Base-by-base conservation (phyloP, 1,284 basidiomycete species). In the Ceratobasidium papillatum region DNA sequence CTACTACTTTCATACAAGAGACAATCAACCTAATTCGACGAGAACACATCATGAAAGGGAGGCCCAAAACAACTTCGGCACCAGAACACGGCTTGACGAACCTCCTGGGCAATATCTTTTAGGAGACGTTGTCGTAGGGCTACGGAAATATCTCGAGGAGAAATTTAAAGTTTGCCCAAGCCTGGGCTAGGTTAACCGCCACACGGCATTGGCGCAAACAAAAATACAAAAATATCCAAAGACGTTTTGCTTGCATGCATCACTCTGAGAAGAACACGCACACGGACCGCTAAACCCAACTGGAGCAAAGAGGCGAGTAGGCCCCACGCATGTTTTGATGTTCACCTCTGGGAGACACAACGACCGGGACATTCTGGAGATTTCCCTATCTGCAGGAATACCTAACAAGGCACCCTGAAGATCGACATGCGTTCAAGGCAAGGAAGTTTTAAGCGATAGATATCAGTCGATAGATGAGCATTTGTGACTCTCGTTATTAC, bases 101-200 rank as follows among this genome's bases (percentile, higher is more conserved):
- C 19, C n/a, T 51, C 49, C 49, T 51, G 19, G 27, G n/a, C 49
- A 7, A 51, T 9, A 19, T 43, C 41, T n/a, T n/a, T n/a, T n/a
- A n/a, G n/a, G n/a, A 43, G 8, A 43, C 5, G 49, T 8, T 51
- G 49, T 51, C 8, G 14, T 51, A 51, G 49, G 49, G 49, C 27
- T 47, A 56, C 52, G 52, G 52, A 56, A 56, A 56, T 56, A 27
- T 32, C 52, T 56, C 52, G 52, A 56, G 51, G 30, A 27, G 52
- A 27, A n/a, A n/a, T n/a, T 52, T 25, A 25, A 52, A 56, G 17
- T 11, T 17, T 30, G 7, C 47, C 8, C 8, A 49, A 49, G 47
- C 19, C n/a, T n/a, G 47, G 30, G 4, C 25, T 27, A 27, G 49
- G 49, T 5, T 25, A 25, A 51, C 4, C 12, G n/a, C n/a, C n/a